Percentiles rank a stretch among this genome's conserved stretches.
These are phyloP conservation scores for Daldinia caldariorum DNA, from an alignment of 495 filamentous ascomycete genomes.

Conservation along the genomic window DNA sequence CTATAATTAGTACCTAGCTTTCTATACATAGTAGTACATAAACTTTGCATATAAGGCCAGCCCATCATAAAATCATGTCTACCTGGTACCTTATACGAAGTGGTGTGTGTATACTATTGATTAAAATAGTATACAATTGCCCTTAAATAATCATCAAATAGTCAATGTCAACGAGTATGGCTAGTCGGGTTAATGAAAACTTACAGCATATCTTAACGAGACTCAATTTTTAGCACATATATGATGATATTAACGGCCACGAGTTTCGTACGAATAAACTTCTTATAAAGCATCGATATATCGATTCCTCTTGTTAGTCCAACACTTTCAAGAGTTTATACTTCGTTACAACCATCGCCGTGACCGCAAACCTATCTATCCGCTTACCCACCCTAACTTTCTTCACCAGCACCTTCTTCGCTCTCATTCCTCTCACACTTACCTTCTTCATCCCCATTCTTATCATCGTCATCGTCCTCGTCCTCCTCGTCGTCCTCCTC, in stretches of 20 bases:
- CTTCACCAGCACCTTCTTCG: background rate
- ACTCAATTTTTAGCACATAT: background rate
- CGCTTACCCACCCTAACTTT: background rate
- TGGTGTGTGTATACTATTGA: no score
- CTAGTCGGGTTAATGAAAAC: no score
- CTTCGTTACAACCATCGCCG: background rate
- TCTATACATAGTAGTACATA: no score
- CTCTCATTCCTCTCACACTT: background rate
- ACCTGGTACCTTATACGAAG: no score
- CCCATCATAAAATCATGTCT: no score
- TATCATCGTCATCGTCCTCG: constrained; percentile 20
- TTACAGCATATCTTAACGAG: background rate
- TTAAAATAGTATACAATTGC: no score
- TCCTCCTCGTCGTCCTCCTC: constrained; percentile 47
- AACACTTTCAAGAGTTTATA: constrained; percentile 1
- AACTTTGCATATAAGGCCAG: no score
- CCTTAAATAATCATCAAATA: no score
- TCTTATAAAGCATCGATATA: background rate
- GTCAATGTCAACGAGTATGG: no score
- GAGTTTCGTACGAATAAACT: background rate
- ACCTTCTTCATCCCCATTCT: constrained; percentile 14
- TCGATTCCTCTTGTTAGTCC: constrained; percentile 16
- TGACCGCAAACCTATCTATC: background rate
- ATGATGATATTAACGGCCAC: background rate
- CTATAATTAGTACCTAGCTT: background rate